Evolutionary conservation across 2,329 filamentous ascomycete species (phyloP).

Genomic region (Ophiocordyceps unilateralis): DNA sequence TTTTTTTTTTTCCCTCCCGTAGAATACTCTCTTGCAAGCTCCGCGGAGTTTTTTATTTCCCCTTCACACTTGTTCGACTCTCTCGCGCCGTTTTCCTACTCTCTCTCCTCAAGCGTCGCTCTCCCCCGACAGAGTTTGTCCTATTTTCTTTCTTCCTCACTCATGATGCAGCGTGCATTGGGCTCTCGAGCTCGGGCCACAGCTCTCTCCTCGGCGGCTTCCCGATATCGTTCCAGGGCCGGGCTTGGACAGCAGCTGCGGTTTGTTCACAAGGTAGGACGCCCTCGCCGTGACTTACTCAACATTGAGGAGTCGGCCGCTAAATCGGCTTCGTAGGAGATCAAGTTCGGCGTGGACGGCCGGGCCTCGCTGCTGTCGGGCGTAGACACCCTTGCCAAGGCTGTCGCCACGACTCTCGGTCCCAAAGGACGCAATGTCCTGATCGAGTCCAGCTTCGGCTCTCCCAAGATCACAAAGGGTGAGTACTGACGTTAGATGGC

Average conservation of each 20-base stretch:
- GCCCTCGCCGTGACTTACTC: constrained; percentile 1
- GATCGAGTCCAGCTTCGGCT: constrained; percentile 96
- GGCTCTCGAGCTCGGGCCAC: constrained; percentile 65
- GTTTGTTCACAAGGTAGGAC: constrained; percentile 84
- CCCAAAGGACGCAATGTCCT: constrained; percentile 97
- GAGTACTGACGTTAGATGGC: constrained; percentile 12
- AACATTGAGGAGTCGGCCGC: constrained; percentile 3
- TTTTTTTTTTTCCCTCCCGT: constrained; percentile 14
- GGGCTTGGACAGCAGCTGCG: constrained; percentile 73
- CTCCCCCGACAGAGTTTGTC: background rate
- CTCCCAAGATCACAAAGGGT: constrained; percentile 99
- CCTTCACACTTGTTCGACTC: constrained; percentile 4
- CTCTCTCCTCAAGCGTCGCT: background rate
- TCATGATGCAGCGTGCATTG: constrained; percentile 89
- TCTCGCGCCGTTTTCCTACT: constrained; percentile 1
- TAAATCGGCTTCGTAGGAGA: constrained; percentile 43
- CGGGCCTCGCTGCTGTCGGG: constrained; percentile 77
- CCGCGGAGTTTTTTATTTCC: constrained; percentile 1
- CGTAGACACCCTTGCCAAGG: constrained; percentile 92
- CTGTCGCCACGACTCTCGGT: constrained; percentile 87
- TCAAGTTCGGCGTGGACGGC: constrained; percentile 95
- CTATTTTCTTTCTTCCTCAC: constrained; percentile 3
- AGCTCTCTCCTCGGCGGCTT: constrained; percentile 53
- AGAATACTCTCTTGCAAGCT: constrained; percentile 1
- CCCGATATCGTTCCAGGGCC: constrained; percentile 45